Base-by-base conservation (phyloP, 164 flowering plant species). In the Brasenia schreberi region DNA sequence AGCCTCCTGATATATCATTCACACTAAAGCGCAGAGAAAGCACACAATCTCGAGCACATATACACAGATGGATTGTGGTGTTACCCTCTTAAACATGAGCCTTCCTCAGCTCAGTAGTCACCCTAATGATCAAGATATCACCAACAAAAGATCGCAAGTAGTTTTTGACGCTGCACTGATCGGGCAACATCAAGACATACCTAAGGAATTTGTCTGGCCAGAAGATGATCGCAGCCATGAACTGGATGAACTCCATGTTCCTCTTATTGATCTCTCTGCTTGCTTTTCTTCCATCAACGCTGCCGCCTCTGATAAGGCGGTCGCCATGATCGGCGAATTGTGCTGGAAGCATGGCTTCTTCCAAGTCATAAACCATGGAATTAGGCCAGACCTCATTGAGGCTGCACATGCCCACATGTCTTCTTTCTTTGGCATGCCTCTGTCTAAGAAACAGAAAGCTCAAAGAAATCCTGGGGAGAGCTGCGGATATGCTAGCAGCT, bases 401-500 rank as follows among this genome's bases (percentile, higher is more conserved):
- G 80, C 80, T 23, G 92, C 87, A 12, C 95, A 88, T 56, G 23
- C n/a, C 6, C 74, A 65, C 70, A 82, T 83, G 81, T 82, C 84
- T 56, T 43, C 43, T 10, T 88, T 90, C 81, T 90, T 90, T 64
- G 78, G 72, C 5, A 60, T 85, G 69, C 83, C 93, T 0, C 80
- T 89, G 5, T 5, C n/a, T 0, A 81, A 85, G 61, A 91, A 91
- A 68, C 87, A 87, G 70, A 85, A 69, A 71, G 87, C 85, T 42
- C 83, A 73, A 71, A 82, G 92, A 68, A 82, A 86, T 64, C 67
- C 71, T 0, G 97, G 97, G 0, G 90, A 87, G 72, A 75, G 75
- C 73, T 89, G 85, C 64, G 97, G 97, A 0, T 91, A 89, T 67
- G 87, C 97, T 58, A 91, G 96, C 66, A 87, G 94, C 76, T 91